phyloP scores from a whole-genome alignment of 495 filamentous ascomycete species.

The Xylaria cubensis region DNA sequence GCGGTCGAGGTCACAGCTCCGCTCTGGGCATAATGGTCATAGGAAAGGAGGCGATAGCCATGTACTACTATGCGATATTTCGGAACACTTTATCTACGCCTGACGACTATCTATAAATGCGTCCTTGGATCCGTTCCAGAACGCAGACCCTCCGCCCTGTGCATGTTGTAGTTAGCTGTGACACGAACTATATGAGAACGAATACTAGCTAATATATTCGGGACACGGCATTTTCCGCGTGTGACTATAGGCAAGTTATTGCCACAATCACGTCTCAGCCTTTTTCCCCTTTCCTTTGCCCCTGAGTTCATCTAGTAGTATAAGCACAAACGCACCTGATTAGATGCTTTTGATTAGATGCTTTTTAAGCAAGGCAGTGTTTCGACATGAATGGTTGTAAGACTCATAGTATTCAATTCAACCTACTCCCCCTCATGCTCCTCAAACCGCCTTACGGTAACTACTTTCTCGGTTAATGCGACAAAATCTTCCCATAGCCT shows the following conservation, averaged over 20 bases:
- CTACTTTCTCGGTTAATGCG: not conserved
- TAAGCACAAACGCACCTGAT: not conserved
- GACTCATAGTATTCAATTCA: not conserved
- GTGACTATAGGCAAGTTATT: slow-evolving; percentile 5
- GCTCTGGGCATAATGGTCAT: slow-evolving; percentile 56
- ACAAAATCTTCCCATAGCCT: not conserved
- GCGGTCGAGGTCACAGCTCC: slow-evolving; percentile 90
- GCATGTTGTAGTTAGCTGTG: not conserved
- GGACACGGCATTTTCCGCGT: not conserved
- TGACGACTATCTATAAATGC: not conserved
- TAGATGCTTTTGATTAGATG: too few species aligned
- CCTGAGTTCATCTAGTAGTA: not conserved
- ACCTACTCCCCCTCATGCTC: not conserved
- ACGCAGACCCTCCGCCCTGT: not conserved
- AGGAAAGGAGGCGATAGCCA: not conserved
- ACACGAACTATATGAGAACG: not conserved
- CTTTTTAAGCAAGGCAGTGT: slow-evolving; percentile 8
- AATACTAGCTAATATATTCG: not conserved
- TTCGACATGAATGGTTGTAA: not conserved
- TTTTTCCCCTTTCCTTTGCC: slow-evolving; percentile 8
- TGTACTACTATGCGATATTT: slow-evolving; percentile 13
- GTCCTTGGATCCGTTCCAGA: not conserved
- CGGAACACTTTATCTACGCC: not conserved
- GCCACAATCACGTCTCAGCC: not conserved
- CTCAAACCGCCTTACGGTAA: not conserved